phyloP scores from a whole-genome alignment of 1,284 basidiomycete genomes.

The Trametes pubescens region DNA sequence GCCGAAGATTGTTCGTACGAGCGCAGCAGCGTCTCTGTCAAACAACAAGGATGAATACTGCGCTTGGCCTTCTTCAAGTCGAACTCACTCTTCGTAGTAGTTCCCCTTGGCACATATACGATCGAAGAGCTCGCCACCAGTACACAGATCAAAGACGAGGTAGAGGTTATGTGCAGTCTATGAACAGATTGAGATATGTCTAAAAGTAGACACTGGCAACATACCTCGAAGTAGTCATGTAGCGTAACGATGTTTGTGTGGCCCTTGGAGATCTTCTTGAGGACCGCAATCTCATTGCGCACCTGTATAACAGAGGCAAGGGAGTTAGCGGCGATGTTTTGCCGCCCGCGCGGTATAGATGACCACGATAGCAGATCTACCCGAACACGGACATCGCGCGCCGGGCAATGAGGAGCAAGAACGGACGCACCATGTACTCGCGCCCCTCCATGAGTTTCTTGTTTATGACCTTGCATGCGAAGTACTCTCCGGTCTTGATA shows the following conservation, averaged over 20 bases:
- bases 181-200: neutral
- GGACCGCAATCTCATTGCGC: slow-evolving; percentile 95
- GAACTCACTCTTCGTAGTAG: slow-evolving; percentile 90
- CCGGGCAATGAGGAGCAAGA: neutral
- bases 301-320: slow-evolving; percentile 59
- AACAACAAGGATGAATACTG: neutral
- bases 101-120: slow-evolving; percentile 98
- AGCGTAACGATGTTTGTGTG: slow-evolving; percentile 90
- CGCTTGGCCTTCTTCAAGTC: slow-evolving; percentile 8
- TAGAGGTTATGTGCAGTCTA: slow-evolving; percentile 94
- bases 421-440: slow-evolving; percentile 79
- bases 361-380: slow-evolving; percentile 29
- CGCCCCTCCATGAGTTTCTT: slow-evolving; percentile 98
- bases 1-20: slow-evolving; percentile 87
- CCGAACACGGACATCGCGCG: slow-evolving; percentile 1
- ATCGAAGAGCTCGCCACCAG: slow-evolving; percentile 97
- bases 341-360: slow-evolving; percentile 12
- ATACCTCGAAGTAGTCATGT: slow-evolving; percentile 96
- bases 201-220: slow-evolving; percentile 26
- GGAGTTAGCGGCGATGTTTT: slow-evolving; percentile 13
- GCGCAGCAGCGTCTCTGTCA: slow-evolving; percentile 85
- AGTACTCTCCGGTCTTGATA: slow-evolving; percentile 87
- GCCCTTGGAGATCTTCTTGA: slow-evolving; percentile 94
- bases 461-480: slow-evolving; percentile 95
- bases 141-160: slow-evolving; percentile 96